Conservation (phyloP, 2,329 filamentous ascomycete genomes). For the Arthrobotrys pseudoclavata region DNA sequence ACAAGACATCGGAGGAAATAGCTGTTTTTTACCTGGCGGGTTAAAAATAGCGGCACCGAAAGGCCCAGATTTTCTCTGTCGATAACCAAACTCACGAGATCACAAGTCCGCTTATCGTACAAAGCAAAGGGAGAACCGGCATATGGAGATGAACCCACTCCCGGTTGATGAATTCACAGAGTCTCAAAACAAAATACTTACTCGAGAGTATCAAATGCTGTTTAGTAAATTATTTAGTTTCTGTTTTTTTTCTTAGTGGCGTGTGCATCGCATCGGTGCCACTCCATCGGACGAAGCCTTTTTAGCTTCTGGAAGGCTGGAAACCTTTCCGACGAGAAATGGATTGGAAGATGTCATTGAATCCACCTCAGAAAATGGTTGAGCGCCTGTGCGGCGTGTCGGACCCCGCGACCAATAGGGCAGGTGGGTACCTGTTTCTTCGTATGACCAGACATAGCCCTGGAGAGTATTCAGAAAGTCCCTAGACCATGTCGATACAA, state of each 20-base stretch:
- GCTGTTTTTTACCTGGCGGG: conserved; percentile 15
- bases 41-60: conserved; percentile 50
- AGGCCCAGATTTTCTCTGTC: conserved; percentile 21
- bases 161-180: conserved; percentile 3
- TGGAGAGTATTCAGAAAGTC: conserved; percentile 36
- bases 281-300: conserved; percentile 23
- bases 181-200: conserved; percentile 15
- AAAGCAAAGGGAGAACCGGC: conserved; percentile 19
- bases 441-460: conserved; percentile 59
- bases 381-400: conserved; percentile 50
- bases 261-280: conserved; percentile 40
- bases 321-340: conserved; percentile 27
- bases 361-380: conserved; percentile 11
- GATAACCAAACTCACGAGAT: conserved; percentile 26
- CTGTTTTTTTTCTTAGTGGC: conserved; percentile 29
- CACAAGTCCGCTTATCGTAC: conserved; percentile 23
- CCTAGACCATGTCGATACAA: conserved; percentile 58
- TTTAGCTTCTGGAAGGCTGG: conserved; percentile 39
- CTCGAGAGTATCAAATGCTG: conserved; percentile 7
- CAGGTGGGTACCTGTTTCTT: conserved; percentile 54
- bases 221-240: conserved; percentile 13
- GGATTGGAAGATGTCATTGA: conserved; percentile 31
- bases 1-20: conserved; percentile 17
- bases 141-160: conserved; percentile 45
- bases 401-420: conserved; percentile 60